A percentile compares a stretch with the other conserved stretches of the same genome.
phyloP scores from a whole-genome alignment of 2,329 filamentous ascomycete species.

The Myriosclerotinia scirpicola region DNA sequence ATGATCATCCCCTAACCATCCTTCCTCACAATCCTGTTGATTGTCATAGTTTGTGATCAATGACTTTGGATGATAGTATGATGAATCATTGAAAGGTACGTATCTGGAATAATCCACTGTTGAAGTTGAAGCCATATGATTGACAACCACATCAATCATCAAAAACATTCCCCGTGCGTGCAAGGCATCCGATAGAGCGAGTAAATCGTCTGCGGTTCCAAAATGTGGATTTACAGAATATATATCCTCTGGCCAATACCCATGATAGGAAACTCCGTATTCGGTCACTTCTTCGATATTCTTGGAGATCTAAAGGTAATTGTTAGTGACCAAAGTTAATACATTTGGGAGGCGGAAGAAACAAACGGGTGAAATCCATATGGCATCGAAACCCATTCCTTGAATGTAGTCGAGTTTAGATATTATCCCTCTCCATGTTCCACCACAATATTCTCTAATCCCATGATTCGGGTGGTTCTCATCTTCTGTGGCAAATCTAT shows the following conservation, averaged over 20 bases:
- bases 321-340: background rate
- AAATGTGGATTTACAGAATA: conserved; percentile 57
- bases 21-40: conserved; percentile 18
- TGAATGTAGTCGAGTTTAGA: conserved; percentile 50
- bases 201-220: conserved; percentile 59
- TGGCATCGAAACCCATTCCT: conserved; percentile 42
- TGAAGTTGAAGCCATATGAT: conserved; percentile 27
- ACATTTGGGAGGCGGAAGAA: background rate
- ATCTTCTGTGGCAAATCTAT: conserved; percentile 43
- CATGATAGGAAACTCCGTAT: conserved; percentile 44
- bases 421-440: conserved; percentile 48
- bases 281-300: conserved; percentile 42
- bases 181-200: conserved; percentile 54
- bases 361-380: conserved; percentile 26
- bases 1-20: conserved; percentile 16
- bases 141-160: conserved; percentile 50
- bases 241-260: conserved; percentile 48
- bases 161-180: conserved; percentile 52
- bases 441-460: conserved; percentile 46
- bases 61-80: conserved; percentile 40
- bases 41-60: conserved; percentile 27
- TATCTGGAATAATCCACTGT: conserved; percentile 26
- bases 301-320: conserved; percentile 11
- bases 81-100: conserved; percentile 39
- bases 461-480: conserved; percentile 21